Evolutionary conservation across 176 grass and related monocot genomes (phyloP).

Genomic region (Oryza coarctata): DNA sequence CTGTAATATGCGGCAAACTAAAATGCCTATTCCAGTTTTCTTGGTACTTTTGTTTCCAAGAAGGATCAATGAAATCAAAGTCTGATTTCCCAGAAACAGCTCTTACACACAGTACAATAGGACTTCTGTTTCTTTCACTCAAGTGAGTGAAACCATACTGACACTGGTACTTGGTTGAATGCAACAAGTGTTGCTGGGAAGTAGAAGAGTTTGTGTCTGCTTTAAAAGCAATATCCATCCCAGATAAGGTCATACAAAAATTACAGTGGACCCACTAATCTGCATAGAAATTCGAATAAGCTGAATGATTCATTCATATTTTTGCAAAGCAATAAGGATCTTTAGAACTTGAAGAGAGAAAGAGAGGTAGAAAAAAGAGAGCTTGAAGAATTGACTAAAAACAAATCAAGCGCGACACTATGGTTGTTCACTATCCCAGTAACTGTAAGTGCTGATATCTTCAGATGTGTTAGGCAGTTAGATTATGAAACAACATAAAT

Average conservation of each 20-base stretch:
- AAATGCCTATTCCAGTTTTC: constrained; percentile 76
- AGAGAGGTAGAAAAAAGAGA: background rate
- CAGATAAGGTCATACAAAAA: constrained; percentile 26
- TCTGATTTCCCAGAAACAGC: constrained; percentile 43
- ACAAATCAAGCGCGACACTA: background rate
- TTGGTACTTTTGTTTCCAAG: constrained; percentile 71
- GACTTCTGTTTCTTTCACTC: constrained; percentile 27
- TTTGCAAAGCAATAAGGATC: background rate
- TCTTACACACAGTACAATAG: constrained; percentile 20
- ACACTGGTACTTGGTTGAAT: constrained; percentile 14
- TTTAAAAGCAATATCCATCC: constrained; percentile 46
- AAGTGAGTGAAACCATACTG: constrained; percentile 45
- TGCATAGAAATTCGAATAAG: constrained; percentile 17
- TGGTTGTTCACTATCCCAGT: background rate
- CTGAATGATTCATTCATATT: background rate
- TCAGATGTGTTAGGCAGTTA: background rate
- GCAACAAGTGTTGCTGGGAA: background rate
- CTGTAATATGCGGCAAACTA: constrained; percentile 77
- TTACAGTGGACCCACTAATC: background rate
- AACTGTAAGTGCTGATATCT: background rate
- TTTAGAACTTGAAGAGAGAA: background rate
- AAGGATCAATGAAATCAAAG: constrained; percentile 66
- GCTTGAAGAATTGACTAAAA: background rate
- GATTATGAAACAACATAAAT: background rate
- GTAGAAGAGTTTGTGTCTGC: constrained; percentile 28